A percentile compares a stretch with the other conserved stretches of the same genome.
Evolutionary conservation across 139 green algal genomes (phyloP).

Genomic region (Chlamydomonas sphaeroides): DNA sequence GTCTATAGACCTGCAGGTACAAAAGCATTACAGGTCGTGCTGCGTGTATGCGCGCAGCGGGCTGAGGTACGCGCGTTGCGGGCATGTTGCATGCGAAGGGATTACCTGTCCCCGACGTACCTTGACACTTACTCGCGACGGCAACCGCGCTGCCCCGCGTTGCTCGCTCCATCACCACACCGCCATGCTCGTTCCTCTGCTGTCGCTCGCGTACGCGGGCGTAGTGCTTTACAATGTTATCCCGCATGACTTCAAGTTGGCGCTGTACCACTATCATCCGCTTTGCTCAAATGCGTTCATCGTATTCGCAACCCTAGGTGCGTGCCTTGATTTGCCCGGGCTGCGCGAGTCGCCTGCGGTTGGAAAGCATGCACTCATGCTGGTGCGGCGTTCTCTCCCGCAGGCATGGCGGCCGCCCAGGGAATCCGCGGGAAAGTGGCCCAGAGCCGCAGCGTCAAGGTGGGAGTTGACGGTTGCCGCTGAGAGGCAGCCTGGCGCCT

Average conservation of each 20-base stretch:
- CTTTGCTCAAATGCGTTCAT: constrained; percentile 16
- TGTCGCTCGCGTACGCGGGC: constrained; percentile 5
- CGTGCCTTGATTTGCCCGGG: not conserved
- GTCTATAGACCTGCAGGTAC: too few relatives aligned
- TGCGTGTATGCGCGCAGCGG: too few relatives aligned
- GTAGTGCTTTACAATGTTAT: constrained; percentile 22
- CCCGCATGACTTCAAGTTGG: not conserved
- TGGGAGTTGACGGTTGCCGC: too few relatives aligned
- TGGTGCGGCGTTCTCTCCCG: not conserved
- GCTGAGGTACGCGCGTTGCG: too few relatives aligned
- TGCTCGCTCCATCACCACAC: too few relatives aligned
- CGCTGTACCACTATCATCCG: constrained; percentile 21
- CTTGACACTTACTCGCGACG: too few relatives aligned
- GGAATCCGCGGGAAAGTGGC: constrained; percentile 8
- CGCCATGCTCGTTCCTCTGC: constrained; percentile 7
- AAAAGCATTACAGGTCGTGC: too few relatives aligned
- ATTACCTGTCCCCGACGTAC: too few relatives aligned
- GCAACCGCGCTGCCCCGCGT: too few relatives aligned
- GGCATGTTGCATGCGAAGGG: too few relatives aligned
- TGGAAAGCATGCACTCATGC: not conserved
- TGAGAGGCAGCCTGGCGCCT: too few relatives aligned
- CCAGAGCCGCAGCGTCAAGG: not conserved
- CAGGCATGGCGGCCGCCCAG: constrained; percentile 18
- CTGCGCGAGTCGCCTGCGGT: not conserved
- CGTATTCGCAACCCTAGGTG: constrained; percentile 12